A percentile compares a stretch with the other conserved stretches of the same genome.
Conservation (phyloP, 768 basidiomycete species). For the Tylopilus vinaceipallidus region DNA sequence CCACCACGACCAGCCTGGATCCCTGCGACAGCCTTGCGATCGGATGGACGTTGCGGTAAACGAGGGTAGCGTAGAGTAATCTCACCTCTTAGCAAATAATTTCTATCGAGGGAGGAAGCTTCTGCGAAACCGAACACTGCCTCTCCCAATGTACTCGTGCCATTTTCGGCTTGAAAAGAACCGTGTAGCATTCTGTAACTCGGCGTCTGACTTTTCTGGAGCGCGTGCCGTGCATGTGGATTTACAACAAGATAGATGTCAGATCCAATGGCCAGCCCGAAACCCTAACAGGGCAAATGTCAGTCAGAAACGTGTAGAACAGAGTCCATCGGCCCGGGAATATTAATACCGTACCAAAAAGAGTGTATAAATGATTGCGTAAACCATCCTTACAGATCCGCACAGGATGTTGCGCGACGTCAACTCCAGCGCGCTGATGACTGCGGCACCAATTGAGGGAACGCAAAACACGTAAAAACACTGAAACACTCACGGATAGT, state of each 20-base stretch:
- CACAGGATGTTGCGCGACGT: slow-evolving; percentile 80
- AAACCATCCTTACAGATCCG: slow-evolving; percentile 80
- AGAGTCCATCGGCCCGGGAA: neutral
- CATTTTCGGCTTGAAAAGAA: slow-evolving; percentile 47
- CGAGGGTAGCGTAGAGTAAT: neutral
- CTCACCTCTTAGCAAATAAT: slow-evolving; percentile 32
- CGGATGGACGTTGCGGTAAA: slow-evolving; percentile 28
- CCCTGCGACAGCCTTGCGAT: slow-evolving; percentile 66
- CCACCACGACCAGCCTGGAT: slow-evolving; percentile 75
- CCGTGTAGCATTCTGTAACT: slow-evolving; percentile 54
- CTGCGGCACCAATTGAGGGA: slow-evolving; percentile 33
- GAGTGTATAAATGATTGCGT: slow-evolving; percentile 82
- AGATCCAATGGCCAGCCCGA: slow-evolving; percentile 80
- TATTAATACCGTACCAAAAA: slow-evolving; percentile 53
- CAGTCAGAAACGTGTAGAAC: slow-evolving; percentile 4
- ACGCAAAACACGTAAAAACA: neutral
- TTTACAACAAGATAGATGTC: slow-evolving; percentile 77
- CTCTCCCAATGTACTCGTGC: slow-evolving; percentile 38
- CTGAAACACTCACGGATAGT: slow-evolving; percentile 59
- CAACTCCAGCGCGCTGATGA: slow-evolving; percentile 75
- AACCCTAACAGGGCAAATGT: slow-evolving; percentile 49
- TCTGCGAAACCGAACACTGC: slow-evolving; percentile 49
- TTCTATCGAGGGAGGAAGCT: slow-evolving; percentile 30
- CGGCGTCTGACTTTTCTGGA: slow-evolving; percentile 31
- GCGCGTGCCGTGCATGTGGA: slow-evolving; percentile 44